Conservation (phyloP, 2,329 filamentous ascomycete genomes). For the Colletotrichum sp. region DNA sequence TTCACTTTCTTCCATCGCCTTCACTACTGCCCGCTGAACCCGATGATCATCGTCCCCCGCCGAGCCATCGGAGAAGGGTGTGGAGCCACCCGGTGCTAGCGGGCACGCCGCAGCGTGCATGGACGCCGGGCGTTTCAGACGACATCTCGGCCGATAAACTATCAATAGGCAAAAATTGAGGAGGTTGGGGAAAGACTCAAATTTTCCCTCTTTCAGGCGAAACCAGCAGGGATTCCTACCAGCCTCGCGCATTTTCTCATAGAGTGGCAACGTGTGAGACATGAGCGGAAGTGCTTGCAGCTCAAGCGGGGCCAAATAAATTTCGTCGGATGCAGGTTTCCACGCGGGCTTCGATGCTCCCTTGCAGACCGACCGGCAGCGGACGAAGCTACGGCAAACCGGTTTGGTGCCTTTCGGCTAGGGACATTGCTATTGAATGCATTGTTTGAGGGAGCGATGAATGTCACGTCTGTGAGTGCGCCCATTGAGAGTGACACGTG, state of each 20-base stretch:
- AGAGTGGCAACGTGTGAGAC: neutral
- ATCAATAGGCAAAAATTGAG: neutral
- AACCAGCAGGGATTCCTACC: neutral
- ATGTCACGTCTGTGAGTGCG: neutral
- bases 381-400: neutral
- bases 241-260: neutral
- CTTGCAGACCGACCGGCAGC: neutral
- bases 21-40: neutral
- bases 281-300: neutral
- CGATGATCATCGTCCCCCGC: neutral
- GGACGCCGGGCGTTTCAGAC: slow-evolving; percentile 14
- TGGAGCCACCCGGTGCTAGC: neutral
- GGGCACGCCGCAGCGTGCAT: slow-evolving; percentile 1
- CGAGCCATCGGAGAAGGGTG: neutral
- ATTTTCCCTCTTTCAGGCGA: neutral
- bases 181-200: neutral
- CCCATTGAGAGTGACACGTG: neutral
- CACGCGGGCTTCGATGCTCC: neutral
- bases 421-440: neutral
- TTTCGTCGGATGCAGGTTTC: neutral
- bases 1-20: neutral
- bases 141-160: slow-evolving; percentile 8
- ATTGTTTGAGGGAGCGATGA: neutral
- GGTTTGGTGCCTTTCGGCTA: neutral
- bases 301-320: neutral